Percentiles rank a stretch among this genome's conserved stretches.
phyloP scores from a whole-genome alignment of 139 green algal genomes.

The Chlorella sp. region DNA sequence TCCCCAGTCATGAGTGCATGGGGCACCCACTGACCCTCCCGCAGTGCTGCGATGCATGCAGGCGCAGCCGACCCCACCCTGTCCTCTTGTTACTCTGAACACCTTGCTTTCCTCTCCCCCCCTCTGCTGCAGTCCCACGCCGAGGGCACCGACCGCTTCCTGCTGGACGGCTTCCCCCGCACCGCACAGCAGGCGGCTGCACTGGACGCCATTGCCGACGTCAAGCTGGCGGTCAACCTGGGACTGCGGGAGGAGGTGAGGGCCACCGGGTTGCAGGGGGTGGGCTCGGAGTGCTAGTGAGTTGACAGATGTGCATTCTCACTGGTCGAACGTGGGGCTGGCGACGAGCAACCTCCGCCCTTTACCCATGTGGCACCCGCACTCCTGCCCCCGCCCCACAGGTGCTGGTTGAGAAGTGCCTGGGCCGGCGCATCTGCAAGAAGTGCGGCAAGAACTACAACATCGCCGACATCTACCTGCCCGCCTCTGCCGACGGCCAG shows the following conservation, averaged over 20 bases:
- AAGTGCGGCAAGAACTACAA: constrained; percentile 97
- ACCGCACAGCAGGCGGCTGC: constrained; percentile 77
- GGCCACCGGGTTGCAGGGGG: no score
- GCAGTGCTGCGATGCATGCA: no score
- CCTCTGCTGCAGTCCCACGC: constrained; percentile 28
- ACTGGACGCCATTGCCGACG: constrained; percentile 66
- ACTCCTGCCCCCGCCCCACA: constrained; percentile 3
- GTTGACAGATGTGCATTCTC: no score
- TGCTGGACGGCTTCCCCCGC: constrained; percentile 97
- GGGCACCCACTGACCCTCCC: no score
- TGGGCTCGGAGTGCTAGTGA: no score
- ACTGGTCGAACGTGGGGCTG: no score
- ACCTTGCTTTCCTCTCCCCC: no score
- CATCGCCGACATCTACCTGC: constrained; percentile 93
- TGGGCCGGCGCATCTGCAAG: constrained; percentile 87
- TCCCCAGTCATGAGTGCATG: no score
- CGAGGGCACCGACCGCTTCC: constrained; percentile 76
- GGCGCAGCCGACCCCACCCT: no score
- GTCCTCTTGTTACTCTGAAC: no score
- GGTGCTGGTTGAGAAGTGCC: constrained; percentile 94
- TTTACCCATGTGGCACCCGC: no score
- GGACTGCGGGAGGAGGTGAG: constrained; percentile 82
- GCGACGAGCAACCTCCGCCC: no score
- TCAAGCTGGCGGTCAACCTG: constrained; percentile 92
- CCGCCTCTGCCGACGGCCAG: constrained; percentile 50